phyloP scores from a whole-genome alignment of 2,329 filamentous ascomycete genomes.

The Samsoniella hepiali region DNA sequence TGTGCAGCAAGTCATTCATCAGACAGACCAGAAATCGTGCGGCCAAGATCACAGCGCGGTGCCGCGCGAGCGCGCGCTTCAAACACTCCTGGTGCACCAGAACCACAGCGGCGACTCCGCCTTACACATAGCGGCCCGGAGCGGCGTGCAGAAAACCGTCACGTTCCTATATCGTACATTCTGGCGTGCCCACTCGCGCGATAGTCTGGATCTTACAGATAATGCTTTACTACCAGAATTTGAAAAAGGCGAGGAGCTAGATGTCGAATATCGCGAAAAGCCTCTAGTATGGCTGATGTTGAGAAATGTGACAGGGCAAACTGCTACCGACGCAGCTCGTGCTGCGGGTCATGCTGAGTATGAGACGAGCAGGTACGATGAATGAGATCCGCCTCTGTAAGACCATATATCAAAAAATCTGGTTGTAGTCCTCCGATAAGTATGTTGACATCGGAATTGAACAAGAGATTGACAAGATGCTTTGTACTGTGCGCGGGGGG shows the following conservation, averaged over 20 bases:
- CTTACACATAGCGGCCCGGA: not conserved
- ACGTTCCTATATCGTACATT: not conserved
- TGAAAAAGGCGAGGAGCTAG: not conserved
- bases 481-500: too few species aligned
- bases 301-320: not conserved
- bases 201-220: not conserved
- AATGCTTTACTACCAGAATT: not conserved
- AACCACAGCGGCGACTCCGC: constrained; percentile 1
- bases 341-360: not conserved
- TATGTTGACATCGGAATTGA: too few species aligned
- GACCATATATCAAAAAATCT: too few species aligned
- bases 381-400: too few species aligned
- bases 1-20: not conserved
- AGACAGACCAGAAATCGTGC: not conserved
- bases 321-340: constrained; percentile 4
- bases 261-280: not conserved
- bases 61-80: not conserved
- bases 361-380: too few species aligned
- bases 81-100: constrained; percentile 6
- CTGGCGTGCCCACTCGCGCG: not conserved
- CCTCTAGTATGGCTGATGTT: not conserved
- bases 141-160: not conserved
- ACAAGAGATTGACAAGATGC: too few species aligned
- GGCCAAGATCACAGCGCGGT: not conserved
- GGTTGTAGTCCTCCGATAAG: too few species aligned